Evolutionary conservation across 1,284 basidiomycete species (phyloP).

Genomic region (Trametes pubescens): DNA sequence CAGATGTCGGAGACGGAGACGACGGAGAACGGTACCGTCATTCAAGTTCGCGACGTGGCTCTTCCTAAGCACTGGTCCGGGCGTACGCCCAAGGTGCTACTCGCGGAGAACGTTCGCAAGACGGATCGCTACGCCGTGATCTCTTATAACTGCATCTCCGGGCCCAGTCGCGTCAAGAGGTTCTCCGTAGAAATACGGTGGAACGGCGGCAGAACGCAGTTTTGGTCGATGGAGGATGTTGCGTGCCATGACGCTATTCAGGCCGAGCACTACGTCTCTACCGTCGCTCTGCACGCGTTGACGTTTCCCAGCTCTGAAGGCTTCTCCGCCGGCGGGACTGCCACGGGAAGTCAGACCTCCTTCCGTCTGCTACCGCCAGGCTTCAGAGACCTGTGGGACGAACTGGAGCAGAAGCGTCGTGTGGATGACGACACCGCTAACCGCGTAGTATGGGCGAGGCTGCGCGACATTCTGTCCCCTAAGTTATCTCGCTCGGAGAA

Average conservation of each 20-base stretch:
- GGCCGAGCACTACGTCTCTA: constrained; percentile 92
- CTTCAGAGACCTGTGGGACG: constrained; percentile 94
- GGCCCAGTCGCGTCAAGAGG: constrained; percentile 74
- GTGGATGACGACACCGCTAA: constrained; percentile 70
- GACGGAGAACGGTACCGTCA: constrained; percentile 60
- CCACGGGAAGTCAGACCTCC: constrained; percentile 58
- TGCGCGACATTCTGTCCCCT: constrained; percentile 67
- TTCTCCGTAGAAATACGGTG: constrained; percentile 78
- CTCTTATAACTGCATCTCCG: constrained; percentile 72
- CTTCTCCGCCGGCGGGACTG: constrained; percentile 60
- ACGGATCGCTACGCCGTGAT: constrained; percentile 79
- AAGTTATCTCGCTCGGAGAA: constrained; percentile 57
- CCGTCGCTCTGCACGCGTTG: constrained; percentile 83
- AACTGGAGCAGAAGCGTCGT: constrained; percentile 79
- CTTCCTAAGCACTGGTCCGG: constrained; percentile 85
- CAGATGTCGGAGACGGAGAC: constrained; percentile 63
- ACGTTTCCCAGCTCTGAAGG: constrained; percentile 68
- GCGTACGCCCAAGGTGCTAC: constrained; percentile 73
- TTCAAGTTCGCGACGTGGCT: constrained; percentile 78
- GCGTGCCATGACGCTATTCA: constrained; percentile 83
- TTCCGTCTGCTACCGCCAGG: constrained; percentile 82
- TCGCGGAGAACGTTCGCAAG: constrained; percentile 73
- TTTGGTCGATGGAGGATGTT: constrained; percentile 87
- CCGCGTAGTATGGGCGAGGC: constrained; percentile 73
- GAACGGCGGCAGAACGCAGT: constrained; percentile 67